These are phyloP conservation scores for Solanum appendiculatum DNA, from an alignment of 257 asterid species.

Conservation along the genomic window DNA sequence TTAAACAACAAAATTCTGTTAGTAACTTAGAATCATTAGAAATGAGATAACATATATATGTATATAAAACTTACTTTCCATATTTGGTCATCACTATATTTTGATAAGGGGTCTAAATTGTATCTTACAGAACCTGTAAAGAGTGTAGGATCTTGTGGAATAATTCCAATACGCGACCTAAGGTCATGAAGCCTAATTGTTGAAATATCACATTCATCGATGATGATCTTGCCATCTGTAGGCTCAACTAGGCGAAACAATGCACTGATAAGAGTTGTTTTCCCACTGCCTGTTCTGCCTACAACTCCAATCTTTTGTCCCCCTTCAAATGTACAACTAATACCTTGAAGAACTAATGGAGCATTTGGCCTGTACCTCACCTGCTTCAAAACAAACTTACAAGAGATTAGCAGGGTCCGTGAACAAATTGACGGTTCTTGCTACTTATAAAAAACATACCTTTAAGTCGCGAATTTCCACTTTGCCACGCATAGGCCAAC, in stretches of 20 bases:
- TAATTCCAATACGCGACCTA: background rate
- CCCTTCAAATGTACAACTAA: background rate
- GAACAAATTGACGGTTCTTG: background rate
- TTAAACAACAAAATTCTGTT: background rate
- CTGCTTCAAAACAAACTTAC: background rate
- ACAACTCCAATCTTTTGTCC: slow-evolving; percentile 8
- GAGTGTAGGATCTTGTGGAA: slow-evolving; percentile 1
- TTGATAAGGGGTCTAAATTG: background rate
- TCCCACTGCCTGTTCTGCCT: slow-evolving; percentile 13
- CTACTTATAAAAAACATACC: background rate
- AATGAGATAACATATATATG: background rate
- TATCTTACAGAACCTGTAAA: background rate
- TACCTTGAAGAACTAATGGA: slow-evolving; percentile 2
- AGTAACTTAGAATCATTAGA: background rate
- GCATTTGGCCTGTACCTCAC: background rate
- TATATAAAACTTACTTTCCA: background rate
- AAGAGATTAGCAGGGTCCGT: background rate
- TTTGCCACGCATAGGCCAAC: background rate
- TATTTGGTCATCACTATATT: background rate
- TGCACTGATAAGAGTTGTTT: slow-evolving; percentile 1
- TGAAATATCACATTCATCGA: background rate
- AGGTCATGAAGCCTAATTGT: background rate
- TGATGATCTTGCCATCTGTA: background rate
- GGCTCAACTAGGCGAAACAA: slow-evolving; percentile 7
- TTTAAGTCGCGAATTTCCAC: background rate